Percentiles rank a stretch among this genome's conserved stretches.
These are phyloP conservation scores for Rheum nobile DNA, from an alignment of 148 eudicot species.

Conservation along the genomic window DNA sequence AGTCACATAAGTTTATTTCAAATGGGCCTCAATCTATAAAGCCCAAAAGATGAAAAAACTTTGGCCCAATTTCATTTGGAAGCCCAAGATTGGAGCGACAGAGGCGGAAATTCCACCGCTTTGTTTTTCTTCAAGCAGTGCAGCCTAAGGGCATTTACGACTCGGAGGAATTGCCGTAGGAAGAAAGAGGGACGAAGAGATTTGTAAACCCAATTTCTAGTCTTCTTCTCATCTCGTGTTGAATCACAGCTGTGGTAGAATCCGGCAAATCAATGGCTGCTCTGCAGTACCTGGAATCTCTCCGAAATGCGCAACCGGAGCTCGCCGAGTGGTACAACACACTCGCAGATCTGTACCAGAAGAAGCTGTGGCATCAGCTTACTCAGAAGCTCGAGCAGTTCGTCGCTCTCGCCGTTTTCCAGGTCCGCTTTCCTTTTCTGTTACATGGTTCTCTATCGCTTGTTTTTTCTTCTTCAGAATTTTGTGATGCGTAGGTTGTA, in stretches of 20 bases:
- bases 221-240: not conserved
- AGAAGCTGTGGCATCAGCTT: constrained; percentile 96
- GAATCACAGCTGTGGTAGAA: not conserved
- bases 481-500: not conserved
- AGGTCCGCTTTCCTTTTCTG: constrained; percentile 22
- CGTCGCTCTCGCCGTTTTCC: constrained; percentile 65
- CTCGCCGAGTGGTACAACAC: constrained; percentile 69
- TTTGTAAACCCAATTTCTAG: not conserved
- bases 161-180: not conserved
- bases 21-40: not conserved
- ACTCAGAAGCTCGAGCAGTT: constrained; percentile 78
- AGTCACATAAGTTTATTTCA: no score
- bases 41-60: not conserved
- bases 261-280: constrained; percentile 37
- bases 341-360: constrained; percentile 79
- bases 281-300: constrained; percentile 51
- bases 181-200: not conserved
- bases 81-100: not conserved
- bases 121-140: not conserved
- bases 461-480: not conserved
- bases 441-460: not conserved
- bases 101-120: not conserved
- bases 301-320: constrained; percentile 59
- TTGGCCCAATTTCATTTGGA: not conserved
- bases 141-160: not conserved